Base-by-base conservation (phyloP, 495 filamentous ascomycete species). In the Podospora didyma region DNA sequence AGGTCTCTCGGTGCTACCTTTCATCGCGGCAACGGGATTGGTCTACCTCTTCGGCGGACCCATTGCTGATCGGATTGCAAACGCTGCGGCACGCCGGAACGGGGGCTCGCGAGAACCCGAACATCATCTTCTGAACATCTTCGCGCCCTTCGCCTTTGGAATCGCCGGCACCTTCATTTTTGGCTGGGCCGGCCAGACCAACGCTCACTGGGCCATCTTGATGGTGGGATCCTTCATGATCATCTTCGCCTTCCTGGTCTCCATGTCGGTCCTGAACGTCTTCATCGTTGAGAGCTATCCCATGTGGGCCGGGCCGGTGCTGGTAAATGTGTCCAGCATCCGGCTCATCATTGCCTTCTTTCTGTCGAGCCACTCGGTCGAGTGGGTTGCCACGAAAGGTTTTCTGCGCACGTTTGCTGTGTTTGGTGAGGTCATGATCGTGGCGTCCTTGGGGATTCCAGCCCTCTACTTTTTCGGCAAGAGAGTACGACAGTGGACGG, bases 261-360 rank as follows among this genome's bases (percentile, higher is more conserved):
- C 55, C 12, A 60, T 60, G 44, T 63, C 62, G 11, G 58, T 61
- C 46, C 45, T 60, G 17, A 58, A 57, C 52, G 65, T 68, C 34
- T 68, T 57, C 57, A 49, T 60, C 20, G 62, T 65, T 10, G 59
- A 68, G 57, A 65, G 62, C 56, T 68, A 68, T 39, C 62, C 62
- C 37, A 59, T 59, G 58, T 68, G 65, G 62, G 65, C 62, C 12
- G 65, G 65, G 39, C 62, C 62, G 31, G 65, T 65, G 39, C 60
- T 68, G 28, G 65, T 65, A 53, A 65, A 65, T 34, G 65, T 65
- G 39, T 60, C 62, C 20, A 58, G 51, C 51, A 60, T 65, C 17
- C 57, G 65, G 12, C 56, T 61, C 53, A 59, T 68, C 56, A 56
- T 62, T 44, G 56, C 52, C 41, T 65, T 65, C 51, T 63, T 63